phyloP scores from a whole-genome alignment of 768 basidiomycete species.

The Kwoniella newhampshirensis region DNA sequence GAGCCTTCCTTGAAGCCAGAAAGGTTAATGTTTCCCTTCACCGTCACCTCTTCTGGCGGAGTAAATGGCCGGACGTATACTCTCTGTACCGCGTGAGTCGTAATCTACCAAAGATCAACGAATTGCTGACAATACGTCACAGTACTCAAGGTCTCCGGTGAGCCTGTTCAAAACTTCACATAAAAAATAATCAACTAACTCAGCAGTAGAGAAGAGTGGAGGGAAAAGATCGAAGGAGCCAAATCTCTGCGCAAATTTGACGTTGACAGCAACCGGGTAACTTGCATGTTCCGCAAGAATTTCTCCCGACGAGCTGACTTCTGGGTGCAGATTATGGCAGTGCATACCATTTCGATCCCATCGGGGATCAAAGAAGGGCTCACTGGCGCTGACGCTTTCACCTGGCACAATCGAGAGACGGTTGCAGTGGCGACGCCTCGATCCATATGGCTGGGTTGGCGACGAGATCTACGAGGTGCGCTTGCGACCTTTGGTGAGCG shows the following conservation, averaged over 20 bases:
- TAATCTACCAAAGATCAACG: neutral
- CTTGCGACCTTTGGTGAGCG: neutral
- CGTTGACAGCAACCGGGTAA: conserved; percentile 41
- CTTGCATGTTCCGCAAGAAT: neutral
- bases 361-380: conserved; percentile 28
- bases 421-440: conserved; percentile 31
- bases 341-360: conserved; percentile 32
- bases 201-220: conserved; percentile 36
- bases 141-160: conserved; percentile 30
- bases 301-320: neutral
- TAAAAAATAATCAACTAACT: too few species aligned
- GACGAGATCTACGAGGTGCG: conserved; percentile 29
- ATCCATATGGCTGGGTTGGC: conserved; percentile 42
- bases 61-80: conserved; percentile 35
- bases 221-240: conserved; percentile 40
- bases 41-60: conserved; percentile 26
- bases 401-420: conserved; percentile 39
- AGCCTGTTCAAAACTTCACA: conserved; percentile 5
- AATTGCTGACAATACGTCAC: neutral
- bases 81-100: conserved; percentile 37
- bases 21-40: conserved; percentile 48
- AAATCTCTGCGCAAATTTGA: conserved; percentile 43
- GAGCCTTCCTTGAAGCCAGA: conserved; percentile 34
- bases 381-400: conserved; percentile 35
- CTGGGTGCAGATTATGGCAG: conserved; percentile 28